A percentile compares a stretch with the other conserved stretches of the same genome.
Conservation (phyloP, 1,284 basidiomycete species). For the Peniophora sp. region DNA sequence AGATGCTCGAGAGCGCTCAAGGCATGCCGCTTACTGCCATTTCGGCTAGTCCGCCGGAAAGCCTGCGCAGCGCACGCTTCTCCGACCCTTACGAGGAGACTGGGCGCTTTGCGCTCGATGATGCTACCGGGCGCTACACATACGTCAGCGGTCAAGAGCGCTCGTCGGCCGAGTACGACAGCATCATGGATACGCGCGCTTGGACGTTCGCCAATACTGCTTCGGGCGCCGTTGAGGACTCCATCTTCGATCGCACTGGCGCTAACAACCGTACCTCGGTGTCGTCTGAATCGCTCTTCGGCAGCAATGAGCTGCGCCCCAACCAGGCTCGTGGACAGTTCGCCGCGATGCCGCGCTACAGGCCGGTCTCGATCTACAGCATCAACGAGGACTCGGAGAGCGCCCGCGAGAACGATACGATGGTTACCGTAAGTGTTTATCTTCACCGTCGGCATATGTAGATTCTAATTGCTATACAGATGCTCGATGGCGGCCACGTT, state of each 20-base stretch:
- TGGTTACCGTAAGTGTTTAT: constrained; percentile 55
- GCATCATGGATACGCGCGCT: constrained; percentile 40
- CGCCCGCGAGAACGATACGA: constrained; percentile 63
- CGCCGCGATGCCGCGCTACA: constrained; percentile 32
- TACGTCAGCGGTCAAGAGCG: constrained; percentile 15
- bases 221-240: constrained; percentile 37
- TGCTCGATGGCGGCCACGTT: constrained; percentile 69
- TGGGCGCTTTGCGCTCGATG: no score
- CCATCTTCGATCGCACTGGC: constrained; percentile 58
- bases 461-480: constrained; percentile 30
- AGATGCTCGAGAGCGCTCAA: constrained; percentile 72
- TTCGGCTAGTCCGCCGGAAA: constrained; percentile 56
- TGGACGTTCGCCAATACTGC: constrained; percentile 4
- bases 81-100: neutral
- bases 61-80: constrained; percentile 20
- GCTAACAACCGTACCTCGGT: constrained; percentile 31
- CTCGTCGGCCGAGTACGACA: constrained; percentile 40
- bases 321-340: constrained; percentile 19
- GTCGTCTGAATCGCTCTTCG: constrained; percentile 62
- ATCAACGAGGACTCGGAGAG: constrained; percentile 36
- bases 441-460: neutral
- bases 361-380: constrained; percentile 60
- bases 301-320: constrained; percentile 29
- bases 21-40: constrained; percentile 58
- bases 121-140: constrained; percentile 1